Conservation (phyloP, 306 rosid species). For the Sophora flavescens region DNA sequence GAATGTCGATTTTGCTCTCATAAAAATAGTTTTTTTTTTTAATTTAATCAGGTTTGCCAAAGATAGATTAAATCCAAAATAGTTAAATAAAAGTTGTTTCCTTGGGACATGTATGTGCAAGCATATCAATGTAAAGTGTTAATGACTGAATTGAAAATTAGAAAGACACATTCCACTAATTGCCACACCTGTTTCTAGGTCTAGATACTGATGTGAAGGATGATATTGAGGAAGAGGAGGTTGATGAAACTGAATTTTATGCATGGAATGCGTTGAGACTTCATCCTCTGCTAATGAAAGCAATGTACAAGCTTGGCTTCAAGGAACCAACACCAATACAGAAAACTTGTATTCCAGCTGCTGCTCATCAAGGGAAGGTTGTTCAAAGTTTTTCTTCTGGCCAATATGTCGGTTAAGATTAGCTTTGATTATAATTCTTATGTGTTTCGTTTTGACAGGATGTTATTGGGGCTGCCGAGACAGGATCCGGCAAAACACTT, state of each 20-base stretch:
- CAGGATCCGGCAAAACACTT: conserved; percentile 97
- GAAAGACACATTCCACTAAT: conserved; percentile 19
- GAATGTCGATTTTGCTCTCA: no score
- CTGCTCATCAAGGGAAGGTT: conserved; percentile 99
- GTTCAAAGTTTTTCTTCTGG: conserved; percentile 49
- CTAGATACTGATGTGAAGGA: conserved; percentile 51
- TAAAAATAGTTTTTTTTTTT: no score
- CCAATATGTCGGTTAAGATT: conserved; percentile 6
- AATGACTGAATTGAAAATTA: conserved; percentile 2
- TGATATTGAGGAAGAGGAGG: conserved; percentile 54
- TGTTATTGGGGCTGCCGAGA: conserved; percentile 96
- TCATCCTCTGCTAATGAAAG: conserved; percentile 82
- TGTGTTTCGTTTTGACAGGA: conserved; percentile 67
- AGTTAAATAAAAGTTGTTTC: no score
- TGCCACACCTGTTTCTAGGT: conserved; percentile 46
- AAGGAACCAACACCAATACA: conserved; percentile 95
- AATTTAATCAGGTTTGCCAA: no score
- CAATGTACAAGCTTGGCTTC: conserved; percentile 81
- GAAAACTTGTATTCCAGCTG: conserved; percentile 93
- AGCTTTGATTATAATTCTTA: conserved; percentile 32
- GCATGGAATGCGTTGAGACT: conserved; percentile 96
- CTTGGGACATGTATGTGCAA: no score
- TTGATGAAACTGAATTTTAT: conserved; percentile 78
- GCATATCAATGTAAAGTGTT: neutral
- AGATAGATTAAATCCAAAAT: no score